Percentiles rank a stretch among this genome's conserved stretches.
phyloP scores from a whole-genome alignment of 345 rosid species.

The Dipteronia dyeriana region DNA sequence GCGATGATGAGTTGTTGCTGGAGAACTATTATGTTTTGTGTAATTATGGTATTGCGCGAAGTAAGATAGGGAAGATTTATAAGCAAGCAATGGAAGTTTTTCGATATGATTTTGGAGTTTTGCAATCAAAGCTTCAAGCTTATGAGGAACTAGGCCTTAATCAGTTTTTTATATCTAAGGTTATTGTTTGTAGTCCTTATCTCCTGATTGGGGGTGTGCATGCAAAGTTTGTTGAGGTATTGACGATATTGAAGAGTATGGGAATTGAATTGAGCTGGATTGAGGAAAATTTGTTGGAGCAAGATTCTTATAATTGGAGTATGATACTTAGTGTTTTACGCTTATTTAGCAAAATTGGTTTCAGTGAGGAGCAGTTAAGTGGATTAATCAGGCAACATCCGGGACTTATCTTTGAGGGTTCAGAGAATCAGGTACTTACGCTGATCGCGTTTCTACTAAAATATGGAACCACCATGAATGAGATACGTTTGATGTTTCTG shows the following conservation, averaged over 20 bases:
- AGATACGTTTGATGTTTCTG: conserved; percentile 46
- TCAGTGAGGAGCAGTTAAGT: conserved; percentile 39
- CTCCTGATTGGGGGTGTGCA: conserved; percentile 53
- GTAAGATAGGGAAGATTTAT: conserved; percentile 60
- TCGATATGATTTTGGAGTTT: conserved; percentile 42
- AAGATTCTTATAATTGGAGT: conserved; percentile 54
- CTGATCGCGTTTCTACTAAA: conserved; percentile 53
- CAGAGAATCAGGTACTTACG: conserved; percentile 43
- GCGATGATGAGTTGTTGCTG: conserved; percentile 58
- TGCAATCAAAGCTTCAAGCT: conserved; percentile 50
- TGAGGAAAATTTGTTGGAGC: conserved; percentile 41
- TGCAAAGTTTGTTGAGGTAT: conserved; percentile 45
- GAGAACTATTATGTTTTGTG: conserved; percentile 66
- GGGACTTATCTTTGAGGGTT: conserved; percentile 52
- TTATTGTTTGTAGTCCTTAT: conserved; percentile 52
- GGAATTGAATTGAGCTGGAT: conserved; percentile 52
- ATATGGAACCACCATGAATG: conserved; percentile 49
- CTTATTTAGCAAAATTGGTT: conserved; percentile 41
- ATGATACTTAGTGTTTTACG: conserved; percentile 40
- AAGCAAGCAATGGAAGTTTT: conserved; percentile 58
- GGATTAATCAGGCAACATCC: conserved; percentile 52
- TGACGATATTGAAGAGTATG: conserved; percentile 44
- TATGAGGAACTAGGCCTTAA: conserved; percentile 65
- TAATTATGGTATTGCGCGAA: conserved; percentile 55
- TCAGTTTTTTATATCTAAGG: conserved; percentile 38